These are phyloP conservation scores for Paraphoma chrysanthemicola DNA, from an alignment of 2,329 filamentous ascomycete species.

Conservation along the genomic window DNA sequence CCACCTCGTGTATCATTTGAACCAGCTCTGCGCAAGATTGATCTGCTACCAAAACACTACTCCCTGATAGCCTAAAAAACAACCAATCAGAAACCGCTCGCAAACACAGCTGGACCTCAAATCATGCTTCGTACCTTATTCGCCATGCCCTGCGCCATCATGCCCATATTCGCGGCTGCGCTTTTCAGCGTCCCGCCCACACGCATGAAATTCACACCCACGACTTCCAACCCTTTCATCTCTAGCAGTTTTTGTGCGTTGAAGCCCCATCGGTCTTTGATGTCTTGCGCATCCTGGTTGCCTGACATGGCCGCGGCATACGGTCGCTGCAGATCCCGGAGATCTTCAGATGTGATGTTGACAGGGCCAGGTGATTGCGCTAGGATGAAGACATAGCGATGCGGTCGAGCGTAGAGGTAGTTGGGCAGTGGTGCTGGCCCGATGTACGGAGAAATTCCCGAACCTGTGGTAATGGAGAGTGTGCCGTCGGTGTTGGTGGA, in stretches of 20 bases:
- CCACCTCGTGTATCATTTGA: background rate
- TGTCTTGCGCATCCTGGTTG: conserved; percentile 26
- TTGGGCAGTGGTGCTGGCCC: conserved; percentile 30
- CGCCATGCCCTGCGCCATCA: conserved; percentile 23
- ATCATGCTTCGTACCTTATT: conserved; percentile 16
- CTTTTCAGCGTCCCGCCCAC: conserved; percentile 25
- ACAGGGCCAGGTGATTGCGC: conserved; percentile 10
- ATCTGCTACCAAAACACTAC: background rate
- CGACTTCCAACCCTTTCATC: conserved; percentile 22
- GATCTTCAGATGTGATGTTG: conserved; percentile 20
- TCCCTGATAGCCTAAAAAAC: background rate
- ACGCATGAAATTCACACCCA: conserved; percentile 25
- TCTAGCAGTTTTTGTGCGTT: conserved; percentile 25
- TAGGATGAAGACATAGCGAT: conserved; percentile 30
- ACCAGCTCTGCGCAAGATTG: background rate
- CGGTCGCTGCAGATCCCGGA: conserved; percentile 22
- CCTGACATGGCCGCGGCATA: conserved; percentile 22
- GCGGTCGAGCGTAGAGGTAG: conserved; percentile 24
- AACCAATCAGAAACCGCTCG: background rate
- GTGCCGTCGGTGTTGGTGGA: conserved; percentile 14
- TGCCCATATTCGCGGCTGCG: conserved; percentile 14
- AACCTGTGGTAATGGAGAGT: conserved; percentile 5
- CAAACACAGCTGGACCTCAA: background rate
- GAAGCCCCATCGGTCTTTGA: conserved; percentile 33
- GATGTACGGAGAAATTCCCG: conserved; percentile 23